A percentile compares a stretch with the other conserved stretches of the same genome.
phyloP scores from a whole-genome alignment of 2,329 filamentous ascomycete genomes.

The Macrophomina tecta region DNA sequence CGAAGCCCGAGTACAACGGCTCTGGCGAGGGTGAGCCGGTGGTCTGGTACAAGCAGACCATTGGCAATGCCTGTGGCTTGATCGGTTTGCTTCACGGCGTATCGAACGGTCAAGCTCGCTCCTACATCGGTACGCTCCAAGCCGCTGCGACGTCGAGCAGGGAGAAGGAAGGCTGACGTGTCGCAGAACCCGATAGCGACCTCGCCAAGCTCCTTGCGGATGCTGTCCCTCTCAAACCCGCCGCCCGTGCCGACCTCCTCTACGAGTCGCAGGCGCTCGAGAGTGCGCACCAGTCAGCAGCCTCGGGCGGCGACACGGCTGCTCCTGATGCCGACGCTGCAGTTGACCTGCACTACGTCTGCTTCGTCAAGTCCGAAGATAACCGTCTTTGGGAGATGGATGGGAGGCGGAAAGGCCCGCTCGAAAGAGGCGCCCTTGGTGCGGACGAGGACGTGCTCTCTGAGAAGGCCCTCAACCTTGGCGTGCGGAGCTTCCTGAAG shows the following conservation, averaged over 20 bases:
- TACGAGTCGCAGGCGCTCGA: conserved; percentile 80
- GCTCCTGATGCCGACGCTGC: conserved; percentile 80
- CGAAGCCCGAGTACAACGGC: conserved; percentile 52
- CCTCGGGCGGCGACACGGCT: conserved; percentile 75
- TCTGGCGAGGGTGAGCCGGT: conserved; percentile 58
- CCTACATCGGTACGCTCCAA: conserved; percentile 44
- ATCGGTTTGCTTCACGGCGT: conserved; percentile 63
- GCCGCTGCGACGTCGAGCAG: not conserved
- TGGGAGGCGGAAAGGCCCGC: conserved; percentile 73
- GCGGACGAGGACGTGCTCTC: conserved; percentile 62
- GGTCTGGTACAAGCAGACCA: conserved; percentile 66
- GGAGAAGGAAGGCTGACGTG: conserved; percentile 10
- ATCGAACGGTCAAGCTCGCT: conserved; percentile 55
- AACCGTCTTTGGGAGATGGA: conserved; percentile 81
- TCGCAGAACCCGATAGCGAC: conserved; percentile 56
- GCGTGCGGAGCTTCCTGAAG: conserved; percentile 66
- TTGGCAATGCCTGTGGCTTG: conserved; percentile 64
- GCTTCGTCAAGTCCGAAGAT: conserved; percentile 80
- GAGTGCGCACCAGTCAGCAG: conserved; percentile 77
- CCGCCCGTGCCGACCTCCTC: conserved; percentile 72
- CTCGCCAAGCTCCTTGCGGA: conserved; percentile 70
- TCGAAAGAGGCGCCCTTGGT: conserved; percentile 62
- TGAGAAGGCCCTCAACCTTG: conserved; percentile 74
- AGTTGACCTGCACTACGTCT: conserved; percentile 95
- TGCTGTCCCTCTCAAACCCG: conserved; percentile 72